phyloP scores from a whole-genome alignment of 331 rosid species.

The Acacia pycnantha region DNA sequence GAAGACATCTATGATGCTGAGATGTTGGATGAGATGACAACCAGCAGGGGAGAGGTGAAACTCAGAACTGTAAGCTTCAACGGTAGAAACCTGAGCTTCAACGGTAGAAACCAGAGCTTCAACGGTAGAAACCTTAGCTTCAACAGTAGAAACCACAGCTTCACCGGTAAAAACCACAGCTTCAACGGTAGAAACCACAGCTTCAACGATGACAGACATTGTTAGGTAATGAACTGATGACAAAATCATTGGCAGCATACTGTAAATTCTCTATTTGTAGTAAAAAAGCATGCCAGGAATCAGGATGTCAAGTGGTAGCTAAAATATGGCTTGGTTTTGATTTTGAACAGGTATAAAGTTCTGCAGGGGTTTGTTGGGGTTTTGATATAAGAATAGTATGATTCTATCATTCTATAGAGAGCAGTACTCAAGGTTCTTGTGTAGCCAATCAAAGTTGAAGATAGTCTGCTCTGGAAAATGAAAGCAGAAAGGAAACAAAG shows the following conservation, averaged over 20 bases:
- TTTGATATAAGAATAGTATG: not conserved
- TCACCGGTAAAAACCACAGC: slow-evolving; percentile 28
- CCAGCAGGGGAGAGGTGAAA: slow-evolving; percentile 82
- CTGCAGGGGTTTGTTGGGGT: not conserved
- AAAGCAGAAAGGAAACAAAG: not conserved
- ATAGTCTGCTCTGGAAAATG: slow-evolving; percentile 25
- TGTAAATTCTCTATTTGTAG: not conserved
- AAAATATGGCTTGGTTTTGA: slow-evolving; percentile 6
- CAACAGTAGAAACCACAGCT: not conserved
- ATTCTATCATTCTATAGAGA: not conserved
- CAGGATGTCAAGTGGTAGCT: not conserved
- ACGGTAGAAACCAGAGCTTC: slow-evolving; percentile 8
- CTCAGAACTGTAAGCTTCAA: slow-evolving; percentile 40
- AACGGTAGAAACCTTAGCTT: slow-evolving; percentile 13
- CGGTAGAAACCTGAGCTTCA: slow-evolving; percentile 13
- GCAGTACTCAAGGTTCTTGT: slow-evolving; percentile 15
- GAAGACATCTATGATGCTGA: slow-evolving; percentile 71
- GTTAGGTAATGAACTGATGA: slow-evolving; percentile 42
- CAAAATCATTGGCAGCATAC: slow-evolving; percentile 7
- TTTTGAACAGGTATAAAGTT: slow-evolving; percentile 43
- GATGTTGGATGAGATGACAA: slow-evolving; percentile 83
- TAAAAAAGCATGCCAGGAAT: not conserved
- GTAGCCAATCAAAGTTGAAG: slow-evolving; percentile 27
- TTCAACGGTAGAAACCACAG: slow-evolving; percentile 29
- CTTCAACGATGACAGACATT: slow-evolving; percentile 41